Conservation (phyloP, 169 alveolate genomes). For the Babesia divergens region DNA sequence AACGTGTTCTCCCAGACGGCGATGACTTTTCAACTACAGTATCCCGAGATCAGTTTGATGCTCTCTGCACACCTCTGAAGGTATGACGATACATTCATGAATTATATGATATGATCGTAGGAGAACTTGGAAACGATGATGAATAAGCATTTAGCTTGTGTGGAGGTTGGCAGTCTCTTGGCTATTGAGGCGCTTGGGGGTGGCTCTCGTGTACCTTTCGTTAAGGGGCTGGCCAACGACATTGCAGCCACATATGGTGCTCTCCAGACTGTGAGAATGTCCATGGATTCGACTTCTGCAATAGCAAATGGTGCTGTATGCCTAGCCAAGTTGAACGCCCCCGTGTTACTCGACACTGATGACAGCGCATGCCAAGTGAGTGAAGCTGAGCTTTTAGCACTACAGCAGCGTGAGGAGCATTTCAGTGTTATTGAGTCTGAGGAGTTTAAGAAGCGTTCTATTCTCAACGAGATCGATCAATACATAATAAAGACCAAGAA, state of each 20-base stretch:
- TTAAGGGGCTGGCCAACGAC: conserved; percentile 13
- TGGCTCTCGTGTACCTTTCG: conserved; percentile 59
- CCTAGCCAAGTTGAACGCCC: not conserved
- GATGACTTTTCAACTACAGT: conserved; percentile 43
- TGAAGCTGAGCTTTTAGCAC: not conserved
- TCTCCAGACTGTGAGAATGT: conserved; percentile 31
- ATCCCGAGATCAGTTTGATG: conserved; percentile 25
- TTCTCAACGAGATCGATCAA: conserved; percentile 49
- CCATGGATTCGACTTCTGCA: conserved; percentile 60
- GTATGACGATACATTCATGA: not conserved
- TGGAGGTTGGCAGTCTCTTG: not conserved
- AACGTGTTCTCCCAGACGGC: conserved; percentile 41
- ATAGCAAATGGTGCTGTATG: conserved; percentile 43
- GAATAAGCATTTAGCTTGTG: not conserved
- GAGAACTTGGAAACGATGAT: not conserved
- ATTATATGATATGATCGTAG: not conserved
- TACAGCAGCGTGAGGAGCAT: conserved; percentile 1
- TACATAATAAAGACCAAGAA: conserved; percentile 43
- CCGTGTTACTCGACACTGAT: conserved; percentile 1
- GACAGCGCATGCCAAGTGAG: not conserved
- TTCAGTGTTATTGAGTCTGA: conserved; percentile 28
- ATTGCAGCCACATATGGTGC: not conserved
- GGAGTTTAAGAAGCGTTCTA: conserved; percentile 26
- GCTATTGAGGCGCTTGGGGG: conserved; percentile 58
- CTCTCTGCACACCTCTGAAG: conserved; percentile 1